Conservation (phyloP, 1,284 basidiomycete species). For the Cutaneotrichosporon sp. region DNA sequence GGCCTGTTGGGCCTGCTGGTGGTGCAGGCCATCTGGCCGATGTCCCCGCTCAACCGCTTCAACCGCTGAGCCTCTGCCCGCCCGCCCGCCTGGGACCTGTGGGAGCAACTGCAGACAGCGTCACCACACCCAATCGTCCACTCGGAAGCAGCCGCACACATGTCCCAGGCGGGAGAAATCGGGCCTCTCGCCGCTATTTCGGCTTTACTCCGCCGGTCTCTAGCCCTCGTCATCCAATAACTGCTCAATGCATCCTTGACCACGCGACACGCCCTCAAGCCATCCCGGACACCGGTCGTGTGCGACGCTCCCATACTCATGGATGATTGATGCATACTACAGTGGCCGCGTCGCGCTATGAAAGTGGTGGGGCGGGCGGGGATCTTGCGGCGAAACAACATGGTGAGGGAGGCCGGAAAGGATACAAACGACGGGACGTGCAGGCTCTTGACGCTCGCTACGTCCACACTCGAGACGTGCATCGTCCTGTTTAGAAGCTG, state of each 20-base stretch:
- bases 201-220: constrained; percentile 7
- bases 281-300: constrained; percentile 1
- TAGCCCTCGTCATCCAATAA: not conserved
- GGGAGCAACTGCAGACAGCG: no score
- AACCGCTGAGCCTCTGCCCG: not conserved
- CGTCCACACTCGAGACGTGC: not conserved
- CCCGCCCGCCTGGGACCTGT: no score
- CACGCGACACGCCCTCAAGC: not conserved
- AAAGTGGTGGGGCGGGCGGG: not conserved
- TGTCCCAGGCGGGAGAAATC: not conserved
- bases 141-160: constrained; percentile 1
- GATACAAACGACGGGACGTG: not conserved
- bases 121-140: not conserved
- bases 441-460: not conserved
- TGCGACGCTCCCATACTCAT: constrained; percentile 5
- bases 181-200: constrained; percentile 1
- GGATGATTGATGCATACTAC: constrained; percentile 8
- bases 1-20: not conserved
- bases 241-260: not conserved
- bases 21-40: no score
- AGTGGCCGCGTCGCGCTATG: not conserved
- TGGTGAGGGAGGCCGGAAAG: not conserved
- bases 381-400: not conserved
- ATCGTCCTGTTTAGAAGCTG: constrained; percentile 6
- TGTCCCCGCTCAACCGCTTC: no score